These are phyloP conservation scores for Citrus medica DNA, from an alignment of 345 rosid species.

Conservation along the genomic window DNA sequence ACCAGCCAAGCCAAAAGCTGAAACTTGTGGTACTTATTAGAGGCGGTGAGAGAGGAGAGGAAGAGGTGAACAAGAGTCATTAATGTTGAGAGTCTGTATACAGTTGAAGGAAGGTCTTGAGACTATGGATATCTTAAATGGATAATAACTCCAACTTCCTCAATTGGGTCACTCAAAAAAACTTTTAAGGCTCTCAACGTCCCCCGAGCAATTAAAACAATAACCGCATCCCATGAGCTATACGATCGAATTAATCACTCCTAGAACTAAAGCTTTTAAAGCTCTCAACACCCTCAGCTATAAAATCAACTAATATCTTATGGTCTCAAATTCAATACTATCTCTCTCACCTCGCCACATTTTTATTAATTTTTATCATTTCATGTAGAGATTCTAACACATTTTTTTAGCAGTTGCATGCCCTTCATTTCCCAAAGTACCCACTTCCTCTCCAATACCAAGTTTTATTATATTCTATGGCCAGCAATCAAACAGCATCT, in stretches of 20 bases:
- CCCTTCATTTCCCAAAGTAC: conserved; percentile 6
- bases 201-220: not conserved
- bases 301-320: conserved; percentile 19
- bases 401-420: not conserved
- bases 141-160: conserved; percentile 45
- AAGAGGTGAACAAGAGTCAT: conserved; percentile 20
- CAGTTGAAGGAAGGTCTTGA: conserved; percentile 51
- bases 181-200: conserved; percentile 21
- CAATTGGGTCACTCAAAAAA: conserved; percentile 36
- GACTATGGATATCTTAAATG: conserved; percentile 29
- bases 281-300: conserved; percentile 41
- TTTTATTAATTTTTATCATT: not conserved
- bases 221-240: no score
- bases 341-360: not conserved
- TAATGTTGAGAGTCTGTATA: conserved; percentile 40
- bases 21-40: conserved; percentile 5
- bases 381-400: not conserved
- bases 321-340: conserved; percentile 17
- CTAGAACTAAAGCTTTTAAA: not conserved
- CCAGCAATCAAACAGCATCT: not conserved
- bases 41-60: conserved; percentile 42
- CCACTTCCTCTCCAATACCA: not conserved
- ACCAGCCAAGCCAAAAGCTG: conserved; percentile 3
- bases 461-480: not conserved
- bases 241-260: no score